Evolutionary conservation across 192 early-diverging fungal species (phyloP), one percentile per base, ranked within the genome.

Genomic region (Podila epicladia): DNA sequence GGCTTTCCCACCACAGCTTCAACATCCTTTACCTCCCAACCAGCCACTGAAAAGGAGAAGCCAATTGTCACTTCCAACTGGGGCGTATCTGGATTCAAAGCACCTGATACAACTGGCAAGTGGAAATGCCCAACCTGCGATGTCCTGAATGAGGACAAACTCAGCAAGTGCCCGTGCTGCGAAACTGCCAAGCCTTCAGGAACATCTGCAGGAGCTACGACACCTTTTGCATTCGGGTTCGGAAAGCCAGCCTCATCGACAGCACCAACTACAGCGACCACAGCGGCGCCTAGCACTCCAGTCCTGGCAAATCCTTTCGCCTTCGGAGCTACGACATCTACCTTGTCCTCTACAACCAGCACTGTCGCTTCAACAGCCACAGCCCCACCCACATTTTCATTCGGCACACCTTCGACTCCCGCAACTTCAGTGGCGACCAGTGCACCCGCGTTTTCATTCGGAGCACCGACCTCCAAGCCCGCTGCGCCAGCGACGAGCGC

Each of bases 91-190:
- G 51, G 57, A 11, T 59, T 71, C 32, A 66, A 65, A 37, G 20
- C 53, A 8, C 48, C 76, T 1, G 76, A 72, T 33, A 67, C 22
- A 33, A 22, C 49, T 19, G 45, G 63, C 28, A 79, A 79, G 38
- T 79, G 76, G 76, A 79, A 79, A 41, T 79, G 76, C 61, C 59
- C 70, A 0, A 67, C 71, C 3, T 80, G 77, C 29, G 77, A 73
- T 41, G 66, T 69, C 26, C 11, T 11, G 45, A 80, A 69, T 11
- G 45, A 63, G 4, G 64, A 80, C 33, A 32, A 59, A 0, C 20
- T 65, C 9, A 35, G 29, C 60, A 80, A 73, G 31, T 80, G 77
- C 33, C 71, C 60, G 0, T 72, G 71, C 20, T 80, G 77, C 17
- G 77, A 80, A 8, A 73, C 71, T 3, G 12, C 57, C 15, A 80